These are phyloP conservation scores for Sphagnum magellanicum DNA, from an alignment of 228 moss, liverwort and hornwort species.

Conservation along the genomic window DNA sequence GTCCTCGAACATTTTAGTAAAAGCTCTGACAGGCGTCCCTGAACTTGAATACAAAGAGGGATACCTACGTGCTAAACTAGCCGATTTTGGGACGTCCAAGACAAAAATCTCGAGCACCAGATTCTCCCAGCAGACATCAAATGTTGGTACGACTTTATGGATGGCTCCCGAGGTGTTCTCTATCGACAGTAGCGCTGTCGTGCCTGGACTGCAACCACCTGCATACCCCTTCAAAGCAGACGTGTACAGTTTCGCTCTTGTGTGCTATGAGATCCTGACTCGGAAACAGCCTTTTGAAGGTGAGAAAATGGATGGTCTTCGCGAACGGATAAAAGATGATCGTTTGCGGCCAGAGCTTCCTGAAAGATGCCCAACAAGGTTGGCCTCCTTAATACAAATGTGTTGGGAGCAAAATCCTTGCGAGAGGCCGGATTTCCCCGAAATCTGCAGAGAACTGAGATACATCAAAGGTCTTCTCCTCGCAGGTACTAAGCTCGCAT, in stretches of 20 bases:
- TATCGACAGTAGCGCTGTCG: neutral
- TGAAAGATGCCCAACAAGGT: neutral
- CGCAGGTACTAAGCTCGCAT: slow-evolving; percentile 5
- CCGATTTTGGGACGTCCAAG: no score
- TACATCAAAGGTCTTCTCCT: slow-evolving; percentile 20
- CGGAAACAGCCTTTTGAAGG: neutral
- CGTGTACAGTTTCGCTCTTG: neutral
- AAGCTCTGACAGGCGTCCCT: no score
- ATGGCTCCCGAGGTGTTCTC: slow-evolving; percentile 18
- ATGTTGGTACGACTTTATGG: slow-evolving; percentile 8
- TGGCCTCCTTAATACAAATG: slow-evolving; percentile 8
- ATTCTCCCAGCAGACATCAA: no score
- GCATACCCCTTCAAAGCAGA: slow-evolving; percentile 17
- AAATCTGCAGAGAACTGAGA: slow-evolving; percentile 18
- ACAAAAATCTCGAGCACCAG: no score
- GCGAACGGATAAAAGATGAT: neutral
- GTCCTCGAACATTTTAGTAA: no score
- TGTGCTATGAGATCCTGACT: slow-evolving; percentile 2
- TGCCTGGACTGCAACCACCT: neutral
- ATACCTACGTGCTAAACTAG: no score
- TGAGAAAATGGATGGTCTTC: neutral
- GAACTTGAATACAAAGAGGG: no score
- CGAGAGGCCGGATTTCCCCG: slow-evolving; percentile 10
- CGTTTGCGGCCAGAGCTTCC: slow-evolving; percentile 3
- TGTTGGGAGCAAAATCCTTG: slow-evolving; percentile 14